Base-by-base conservation (phyloP, 306 rosid species). In the Glycyrrhiza uralensis region DNA sequence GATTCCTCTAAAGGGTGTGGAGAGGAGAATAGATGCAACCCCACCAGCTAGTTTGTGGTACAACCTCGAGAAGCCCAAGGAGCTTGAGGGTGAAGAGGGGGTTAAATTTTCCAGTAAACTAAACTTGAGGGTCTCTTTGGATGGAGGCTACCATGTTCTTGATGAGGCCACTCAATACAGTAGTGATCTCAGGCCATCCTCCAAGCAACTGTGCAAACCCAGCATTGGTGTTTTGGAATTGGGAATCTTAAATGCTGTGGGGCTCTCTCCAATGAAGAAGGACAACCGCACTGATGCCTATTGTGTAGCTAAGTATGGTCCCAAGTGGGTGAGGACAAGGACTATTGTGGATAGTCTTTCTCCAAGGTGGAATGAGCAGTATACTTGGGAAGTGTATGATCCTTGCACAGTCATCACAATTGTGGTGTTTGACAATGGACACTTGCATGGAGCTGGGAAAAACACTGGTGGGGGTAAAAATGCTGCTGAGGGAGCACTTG, bases 61-160 rank as follows among this genome's bases (percentile, higher is more conserved):
- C 65, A 74, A 74, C 23, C 71, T 74, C 62, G 23, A 62, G 13
- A 74, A 11, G 64, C 79, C 54, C 0, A 62, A 61, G 28, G 63
- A 15, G 10, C 8, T 3, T 4, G 33, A 61, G 30, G 39, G 36
- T 35, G 54, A 35, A 2, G 51, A 62, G 6, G 29, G 12, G 32
- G 33, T 17, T 4, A 49, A 11, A 29, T 36, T 74, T 50, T 50
- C 22, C 10, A 63, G 64, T 12, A 62, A 35, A 24, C 30, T 74
- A 14, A 49, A 74, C 33, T 49, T 79, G 72, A 74, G 89, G 35
- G 42, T 85, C 39, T 85, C 81, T 30, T 73, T 82, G 30, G 89
- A 85, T 69, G 87, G 89, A 42, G 89, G 87, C 13, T 85, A 85
- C 57, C 89, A 85, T 69, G 87, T 85, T 57, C 76, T 85, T 65